Conservation (phyloP, 2,329 filamentous ascomycete species). For the Fusarium sp. region DNA sequence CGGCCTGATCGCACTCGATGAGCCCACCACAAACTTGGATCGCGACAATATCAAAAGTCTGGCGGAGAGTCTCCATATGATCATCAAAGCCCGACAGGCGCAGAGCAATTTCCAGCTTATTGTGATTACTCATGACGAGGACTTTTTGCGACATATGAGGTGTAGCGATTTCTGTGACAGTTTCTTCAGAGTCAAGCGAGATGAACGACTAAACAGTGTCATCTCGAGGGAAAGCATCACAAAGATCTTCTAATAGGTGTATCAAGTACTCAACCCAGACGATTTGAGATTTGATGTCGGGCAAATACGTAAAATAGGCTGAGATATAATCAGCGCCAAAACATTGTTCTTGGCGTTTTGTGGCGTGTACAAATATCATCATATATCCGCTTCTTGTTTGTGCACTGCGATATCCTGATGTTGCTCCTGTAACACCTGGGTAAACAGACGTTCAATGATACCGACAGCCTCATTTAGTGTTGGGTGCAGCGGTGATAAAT, state of each 20-base stretch:
- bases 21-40: slow-evolving; percentile 97
- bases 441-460: background rate
- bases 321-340: background rate
- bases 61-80: slow-evolving; percentile 83
- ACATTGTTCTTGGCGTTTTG: background rate
- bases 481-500: background rate
- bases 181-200: slow-evolving; percentile 87
- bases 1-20: slow-evolving; percentile 94
- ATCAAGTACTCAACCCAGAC: background rate
- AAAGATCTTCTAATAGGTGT: slow-evolving; percentile 50
- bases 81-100: slow-evolving; percentile 82
- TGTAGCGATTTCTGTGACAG: slow-evolving; percentile 92
- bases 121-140: slow-evolving; percentile 98
- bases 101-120: slow-evolving; percentile 98
- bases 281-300: background rate
- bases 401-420: background rate
- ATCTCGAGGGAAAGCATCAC: slow-evolving; percentile 77
- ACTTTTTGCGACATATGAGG: slow-evolving; percentile 92
- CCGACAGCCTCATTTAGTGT: background rate
- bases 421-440: background rate
- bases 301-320: slow-evolving; percentile 1
- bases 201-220: slow-evolving; percentile 85
- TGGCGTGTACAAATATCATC: slow-evolving; percentile 8
- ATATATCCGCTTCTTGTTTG: background rate
- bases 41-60: slow-evolving; percentile 92